Conservation (phyloP, 371 early-diverging fungal species). For the Syncephalastrum contaminatum region DNA sequence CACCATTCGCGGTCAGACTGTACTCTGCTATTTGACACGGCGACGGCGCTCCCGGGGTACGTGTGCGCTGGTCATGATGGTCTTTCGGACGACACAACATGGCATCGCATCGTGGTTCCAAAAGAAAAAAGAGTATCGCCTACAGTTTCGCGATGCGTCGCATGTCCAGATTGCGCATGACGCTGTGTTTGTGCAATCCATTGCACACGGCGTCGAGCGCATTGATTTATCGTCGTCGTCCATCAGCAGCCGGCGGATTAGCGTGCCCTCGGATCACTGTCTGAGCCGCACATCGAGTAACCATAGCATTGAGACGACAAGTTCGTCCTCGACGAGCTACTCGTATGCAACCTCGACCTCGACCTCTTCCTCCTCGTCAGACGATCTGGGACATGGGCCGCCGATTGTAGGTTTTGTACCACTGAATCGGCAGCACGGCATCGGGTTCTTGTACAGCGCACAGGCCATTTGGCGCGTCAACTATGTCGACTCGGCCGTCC, state of each 20-base stretch:
- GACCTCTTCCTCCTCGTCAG: conserved; percentile 5
- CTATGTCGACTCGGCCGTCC: conserved; percentile 4
- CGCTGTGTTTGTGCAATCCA: conserved; percentile 11
- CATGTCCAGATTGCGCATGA: conserved; percentile 12
- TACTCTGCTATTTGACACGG: conserved; percentile 10
- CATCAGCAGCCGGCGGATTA: no score
- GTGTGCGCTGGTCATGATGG: conserved; percentile 3
- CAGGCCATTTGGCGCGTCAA: conserved; percentile 7
- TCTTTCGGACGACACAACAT: not conserved
- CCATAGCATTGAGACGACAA: no score
- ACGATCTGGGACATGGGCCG: not conserved
- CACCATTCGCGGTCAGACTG: not conserved
- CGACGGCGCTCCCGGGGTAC: conserved; percentile 1
- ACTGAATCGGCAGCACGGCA: conserved; percentile 5
- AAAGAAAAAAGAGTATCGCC: conserved; percentile 10
- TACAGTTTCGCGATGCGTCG: conserved; percentile 7
- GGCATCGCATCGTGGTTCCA: not conserved
- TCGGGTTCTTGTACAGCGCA: conserved; percentile 6
- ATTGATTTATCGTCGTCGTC: not conserved
- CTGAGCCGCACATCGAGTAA: no score
- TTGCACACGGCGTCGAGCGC: conserved; percentile 8
- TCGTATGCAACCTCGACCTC: not conserved
- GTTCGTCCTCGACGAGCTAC: no score
- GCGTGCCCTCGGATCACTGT: no score
- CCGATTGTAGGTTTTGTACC: conserved; percentile 11